Conservation (phyloP, 2,329 filamentous ascomycete species). For the Venturia nashicola region DNA sequence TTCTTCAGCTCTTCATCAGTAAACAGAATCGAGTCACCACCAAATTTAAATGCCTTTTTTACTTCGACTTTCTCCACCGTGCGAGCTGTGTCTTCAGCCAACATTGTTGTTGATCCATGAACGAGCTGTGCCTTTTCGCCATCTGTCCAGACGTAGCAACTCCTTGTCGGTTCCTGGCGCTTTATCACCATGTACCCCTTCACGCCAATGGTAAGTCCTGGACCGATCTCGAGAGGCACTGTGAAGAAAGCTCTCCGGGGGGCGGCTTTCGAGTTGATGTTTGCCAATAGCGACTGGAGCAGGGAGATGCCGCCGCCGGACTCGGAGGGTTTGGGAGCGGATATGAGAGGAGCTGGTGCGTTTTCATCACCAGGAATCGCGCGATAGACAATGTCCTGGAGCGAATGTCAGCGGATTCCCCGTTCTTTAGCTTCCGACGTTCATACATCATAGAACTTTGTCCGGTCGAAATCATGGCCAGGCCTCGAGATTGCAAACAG, state of each 20-base stretch:
- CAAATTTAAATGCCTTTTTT: constrained; percentile 91
- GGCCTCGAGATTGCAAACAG: constrained; percentile 75
- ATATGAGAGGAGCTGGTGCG: constrained; percentile 41
- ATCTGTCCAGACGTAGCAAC: constrained; percentile 76
- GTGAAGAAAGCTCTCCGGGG: constrained; percentile 79
- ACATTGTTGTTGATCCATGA: constrained; percentile 56
- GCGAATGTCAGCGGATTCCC: constrained; percentile 10
- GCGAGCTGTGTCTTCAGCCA: constrained; percentile 66
- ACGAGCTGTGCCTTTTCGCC: constrained; percentile 79
- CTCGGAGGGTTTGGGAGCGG: constrained; percentile 48
- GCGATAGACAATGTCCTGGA: constrained; percentile 79
- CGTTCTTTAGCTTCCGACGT: background rate
- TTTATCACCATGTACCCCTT: constrained; percentile 89
- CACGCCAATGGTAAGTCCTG: constrained; percentile 73
- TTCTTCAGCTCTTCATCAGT: constrained; percentile 68
- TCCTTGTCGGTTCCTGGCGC: constrained; percentile 66
- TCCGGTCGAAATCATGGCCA: constrained; percentile 62
- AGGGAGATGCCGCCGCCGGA: constrained; percentile 66
- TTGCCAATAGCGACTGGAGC: constrained; percentile 68
- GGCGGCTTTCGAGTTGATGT: constrained; percentile 81
- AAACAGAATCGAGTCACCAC: constrained; percentile 80
- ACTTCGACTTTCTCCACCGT: constrained; percentile 70
- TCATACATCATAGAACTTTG: constrained; percentile 81
- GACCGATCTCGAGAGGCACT: constrained; percentile 77
- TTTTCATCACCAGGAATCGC: constrained; percentile 56